These are phyloP conservation scores for Biancaea sappan DNA, from an alignment of 306 rosid genomes.

Conservation along the genomic window DNA sequence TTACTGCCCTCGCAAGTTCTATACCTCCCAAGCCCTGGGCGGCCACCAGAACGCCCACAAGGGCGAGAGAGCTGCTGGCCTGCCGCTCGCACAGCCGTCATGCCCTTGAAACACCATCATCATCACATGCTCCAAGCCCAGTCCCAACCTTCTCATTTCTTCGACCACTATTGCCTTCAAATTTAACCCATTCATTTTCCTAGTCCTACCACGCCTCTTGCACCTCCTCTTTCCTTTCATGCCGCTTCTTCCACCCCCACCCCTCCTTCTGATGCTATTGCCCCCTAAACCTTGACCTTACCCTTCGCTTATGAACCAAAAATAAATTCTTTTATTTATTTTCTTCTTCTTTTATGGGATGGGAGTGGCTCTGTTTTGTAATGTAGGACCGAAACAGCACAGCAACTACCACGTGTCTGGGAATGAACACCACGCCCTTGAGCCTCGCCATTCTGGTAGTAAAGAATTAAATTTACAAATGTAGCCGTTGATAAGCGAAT, in stretches of 20 bases:
- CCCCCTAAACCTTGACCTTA: conserved; percentile 42
- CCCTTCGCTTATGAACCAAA: conserved; percentile 39
- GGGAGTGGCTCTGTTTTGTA: background rate
- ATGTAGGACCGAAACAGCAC: background rate
- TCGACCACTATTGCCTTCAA: conserved; percentile 23
- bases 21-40: conserved; percentile 72
- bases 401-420: no score
- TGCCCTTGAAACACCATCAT: background rate
- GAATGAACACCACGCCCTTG: no score
- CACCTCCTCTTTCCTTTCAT: background rate
- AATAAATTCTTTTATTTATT: no score
- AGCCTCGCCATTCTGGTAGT: no score
- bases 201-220: no score
- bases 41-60: conserved; percentile 83
- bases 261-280: background rate
- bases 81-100: conserved; percentile 34
- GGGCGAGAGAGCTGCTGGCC: conserved; percentile 65
- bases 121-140: background rate
- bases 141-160: background rate
- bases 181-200: background rate
- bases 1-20: conserved; percentile 63
- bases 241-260: background rate
- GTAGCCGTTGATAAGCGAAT: no score
- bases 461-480: no score
- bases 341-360: no score